phyloP scores from a whole-genome alignment of 768 basidiomycete species.

The Trichaptum fuscoviolaceum region DNA sequence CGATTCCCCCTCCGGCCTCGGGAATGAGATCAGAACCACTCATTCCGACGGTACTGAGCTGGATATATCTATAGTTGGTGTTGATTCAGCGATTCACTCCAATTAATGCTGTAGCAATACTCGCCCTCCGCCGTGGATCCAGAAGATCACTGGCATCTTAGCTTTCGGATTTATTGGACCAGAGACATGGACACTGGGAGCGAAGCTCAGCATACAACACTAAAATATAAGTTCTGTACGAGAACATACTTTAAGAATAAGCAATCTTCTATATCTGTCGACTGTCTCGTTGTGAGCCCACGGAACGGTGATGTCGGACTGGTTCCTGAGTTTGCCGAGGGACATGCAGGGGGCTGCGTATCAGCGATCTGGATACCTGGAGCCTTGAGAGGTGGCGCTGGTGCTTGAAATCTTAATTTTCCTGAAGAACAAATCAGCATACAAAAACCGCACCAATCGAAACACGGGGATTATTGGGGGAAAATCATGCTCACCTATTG shows the following conservation, averaged over 20 bases:
- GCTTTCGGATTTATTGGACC: slow-evolving; percentile 18
- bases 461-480: slow-evolving; percentile 20
- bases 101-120: slow-evolving; percentile 18
- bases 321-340: neutral
- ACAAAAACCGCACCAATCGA: slow-evolving; percentile 4
- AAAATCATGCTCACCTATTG: slow-evolving; percentile 34
- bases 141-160: slow-evolving; percentile 43
- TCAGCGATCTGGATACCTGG: neutral
- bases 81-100: neutral
- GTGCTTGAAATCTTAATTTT: slow-evolving; percentile 3
- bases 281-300: neutral
- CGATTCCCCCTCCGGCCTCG: slow-evolving; percentile 38
- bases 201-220: neutral
- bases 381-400: neutral
- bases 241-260: slow-evolving; percentile 37
- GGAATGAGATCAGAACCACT: slow-evolving; percentile 40
- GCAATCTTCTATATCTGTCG: slow-evolving; percentile 33
- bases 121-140: slow-evolving; percentile 44
- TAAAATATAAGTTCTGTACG: neutral
- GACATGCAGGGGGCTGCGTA: neutral
- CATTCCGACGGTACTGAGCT: slow-evolving; percentile 34
- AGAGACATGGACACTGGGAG: slow-evolving; percentile 38
- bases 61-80: slow-evolving; percentile 31
- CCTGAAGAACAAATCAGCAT: neutral
- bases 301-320: neutral